These are phyloP conservation scores for Aspergillus saccharolyticus DNA, from an alignment of 495 filamentous ascomycete genomes.

Conservation along the genomic window DNA sequence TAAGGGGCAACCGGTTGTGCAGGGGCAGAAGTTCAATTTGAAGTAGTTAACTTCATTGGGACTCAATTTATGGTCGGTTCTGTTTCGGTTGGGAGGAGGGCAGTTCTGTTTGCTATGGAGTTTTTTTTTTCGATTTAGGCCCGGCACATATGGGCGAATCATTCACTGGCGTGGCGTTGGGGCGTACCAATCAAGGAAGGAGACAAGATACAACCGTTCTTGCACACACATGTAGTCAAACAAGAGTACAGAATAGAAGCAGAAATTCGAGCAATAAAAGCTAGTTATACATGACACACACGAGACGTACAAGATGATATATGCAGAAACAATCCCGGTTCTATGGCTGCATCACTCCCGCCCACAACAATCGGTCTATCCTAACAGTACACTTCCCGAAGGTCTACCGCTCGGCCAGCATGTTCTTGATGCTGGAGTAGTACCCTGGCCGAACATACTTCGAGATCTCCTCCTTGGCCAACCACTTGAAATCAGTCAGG, in stretches of 20 bases:
- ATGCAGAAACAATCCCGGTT: conserved; percentile 30
- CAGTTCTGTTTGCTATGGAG: no score
- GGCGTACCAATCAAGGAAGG: conserved; percentile 14
- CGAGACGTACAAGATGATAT: conserved; percentile 29
- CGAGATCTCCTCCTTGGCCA: conserved; percentile 81
- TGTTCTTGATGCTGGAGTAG: conserved; percentile 68
- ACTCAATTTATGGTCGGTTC: no score
- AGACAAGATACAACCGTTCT: neutral
- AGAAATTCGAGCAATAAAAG: conserved; percentile 10
- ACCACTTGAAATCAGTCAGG: conserved; percentile 82
- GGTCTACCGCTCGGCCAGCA: conserved; percentile 66
- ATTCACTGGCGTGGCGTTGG: conserved; percentile 18
- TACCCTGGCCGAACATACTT: conserved; percentile 57
- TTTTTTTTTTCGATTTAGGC: no score
- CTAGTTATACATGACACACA: conserved; percentile 47
- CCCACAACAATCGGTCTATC: conserved; percentile 13
- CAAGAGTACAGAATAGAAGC: conserved; percentile 13
- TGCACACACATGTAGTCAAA: conserved; percentile 11
- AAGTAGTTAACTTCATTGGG: conserved; percentile 40
- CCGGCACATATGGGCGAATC: no score
- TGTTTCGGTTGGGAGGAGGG: no score
- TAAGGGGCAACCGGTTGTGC: conserved; percentile 49
- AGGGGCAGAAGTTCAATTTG: conserved; percentile 61
- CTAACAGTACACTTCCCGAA: conserved; percentile 1
- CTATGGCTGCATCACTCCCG: neutral